Evolutionary conservation across 1,139 yeast genomes (phyloP), one percentile per base, ranked within the genome.

Genomic region (Tardiomyces depauwii): DNA sequence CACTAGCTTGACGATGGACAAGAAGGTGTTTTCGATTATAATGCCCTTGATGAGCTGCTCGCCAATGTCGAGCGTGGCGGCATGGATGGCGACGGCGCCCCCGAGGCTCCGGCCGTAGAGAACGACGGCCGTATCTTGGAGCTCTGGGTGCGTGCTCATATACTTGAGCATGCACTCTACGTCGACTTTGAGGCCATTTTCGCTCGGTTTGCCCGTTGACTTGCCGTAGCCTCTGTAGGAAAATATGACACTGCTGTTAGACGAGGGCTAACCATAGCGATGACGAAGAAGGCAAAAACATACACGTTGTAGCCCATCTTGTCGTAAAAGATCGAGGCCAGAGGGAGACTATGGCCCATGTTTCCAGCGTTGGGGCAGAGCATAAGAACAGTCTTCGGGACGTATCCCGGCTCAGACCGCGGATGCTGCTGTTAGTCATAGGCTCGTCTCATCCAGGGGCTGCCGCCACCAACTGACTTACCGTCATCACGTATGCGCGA

Each of bases 361-460:
- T 93, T 91, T 3, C 98, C 98, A 2, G 97, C 98, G 65, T 91
- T 91, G 2, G 98, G 98, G 41, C 88, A 82, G 47, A 88, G 71
- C 30, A 91, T 73, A 42, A 93, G 60, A 9, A 91, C 73, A 0
- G 98, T 89, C 51, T 82, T 82, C 54, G 77, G 73, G 32, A 71
- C 62, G 49, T 81, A 79, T 11, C 58, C 52, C 0, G 70, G 57
- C 3, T n/a, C 13, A 3, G 36, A 30, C 6, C 39, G 21, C 14
- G 18, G 39, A 36, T 36, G 39, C 39, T 16, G 39, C 10, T 36
- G 19, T n/a, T n/a, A n/a, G 39, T 36, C 21, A 3, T 4, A 2
- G 16, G 21, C 19, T 16, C n/a, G n/a, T n/a, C n/a, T n/a, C n/a
- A n/a, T n/a, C n/a, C n/a, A n/a, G n/a, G n/a, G n/a, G n/a, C n/a